Evolutionary conservation across 208 protist species (phyloP).

Genomic region (Crithidia brevicula): DNA sequence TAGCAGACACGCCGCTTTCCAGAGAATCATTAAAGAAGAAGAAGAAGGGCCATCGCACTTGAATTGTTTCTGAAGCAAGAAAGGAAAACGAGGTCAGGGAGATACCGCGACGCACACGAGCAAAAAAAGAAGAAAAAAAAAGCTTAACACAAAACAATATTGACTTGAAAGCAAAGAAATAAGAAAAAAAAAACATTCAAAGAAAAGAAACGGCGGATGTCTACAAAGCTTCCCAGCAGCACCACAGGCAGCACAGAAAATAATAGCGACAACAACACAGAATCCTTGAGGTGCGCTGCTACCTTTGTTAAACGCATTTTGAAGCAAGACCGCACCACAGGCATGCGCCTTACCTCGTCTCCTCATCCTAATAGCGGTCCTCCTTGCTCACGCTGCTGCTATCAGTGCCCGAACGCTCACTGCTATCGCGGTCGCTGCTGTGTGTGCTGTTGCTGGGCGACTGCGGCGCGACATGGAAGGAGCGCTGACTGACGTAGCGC

Average conservation of each 20-base stretch:
- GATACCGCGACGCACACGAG: no score
- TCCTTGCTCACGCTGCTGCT: conserved; percentile 7
- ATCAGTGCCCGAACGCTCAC: not conserved
- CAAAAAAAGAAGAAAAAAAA: conserved; percentile 3
- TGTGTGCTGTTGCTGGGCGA: not conserved
- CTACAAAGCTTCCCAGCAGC: no score
- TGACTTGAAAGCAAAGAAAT: not conserved
- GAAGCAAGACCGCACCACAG: no score
- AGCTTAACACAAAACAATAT: not conserved
- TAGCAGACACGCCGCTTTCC: no score
- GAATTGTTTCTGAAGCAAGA: no score
- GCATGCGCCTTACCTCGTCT: not conserved
- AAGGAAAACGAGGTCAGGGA: conserved; percentile 18
- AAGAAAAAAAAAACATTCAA: conserved; percentile 16
- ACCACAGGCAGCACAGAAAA: conserved; percentile 15
- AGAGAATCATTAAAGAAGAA: no score
- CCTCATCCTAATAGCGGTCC: not conserved
- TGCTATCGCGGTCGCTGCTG: not conserved
- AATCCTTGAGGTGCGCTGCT: no score
- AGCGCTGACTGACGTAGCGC: conserved; percentile 33
- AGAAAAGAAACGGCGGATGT: no score
- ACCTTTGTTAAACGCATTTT: no score
- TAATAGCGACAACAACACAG: no score
- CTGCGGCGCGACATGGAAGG: conserved; percentile 3
- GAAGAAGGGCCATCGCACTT: no score